Evolutionary conservation across 2,329 filamentous ascomycete genomes (phyloP), one percentile per base, ranked within the genome.

Genomic region (Corinectria fuckeliana): DNA sequence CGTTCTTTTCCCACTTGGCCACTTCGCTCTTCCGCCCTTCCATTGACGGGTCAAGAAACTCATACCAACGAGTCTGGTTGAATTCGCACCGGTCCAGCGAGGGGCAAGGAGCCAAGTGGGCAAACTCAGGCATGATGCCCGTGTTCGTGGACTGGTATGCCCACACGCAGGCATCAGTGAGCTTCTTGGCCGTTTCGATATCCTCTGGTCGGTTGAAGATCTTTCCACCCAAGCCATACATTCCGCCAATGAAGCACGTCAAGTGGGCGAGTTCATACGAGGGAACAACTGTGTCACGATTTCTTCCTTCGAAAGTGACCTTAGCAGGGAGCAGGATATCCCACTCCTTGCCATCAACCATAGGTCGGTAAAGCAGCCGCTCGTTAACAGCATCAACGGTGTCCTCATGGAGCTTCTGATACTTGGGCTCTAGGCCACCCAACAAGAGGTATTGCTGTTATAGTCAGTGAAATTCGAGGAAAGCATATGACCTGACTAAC

Each of bases 251-350:
- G 72, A 91, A 91, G 71, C 88, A 91, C 4, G 86, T 87, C 50
- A 90, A 77, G 69, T 90, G 86, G 0, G 84, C 82, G 6, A 85
- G 78, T 62, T 90, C 85, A 69, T 89, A 91, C 45, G 87, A 75
- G 13, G 80, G 81, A 18, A 53, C 61, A 11, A 79, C 70, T 9
- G 81, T 75, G 8, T 69, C 64, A 42, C 14, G n/a, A 2, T 10
- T 10, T 77, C 74, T 2, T 72, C 78, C 3, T 80, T 75, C 13
- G 81, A 83, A 81, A 45, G 72, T 78, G n/a, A 85, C 74, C 65
- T 87, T 87, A 21, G 90, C 89, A 0, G 91, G 86, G 61, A 95
- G 87, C 3, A 95, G 81, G n/a, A 95, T 85, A 60, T 94, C 86
- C 50, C 85, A 85, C 52, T 85, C 80, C 6, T 83, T 79, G 26